Conservation (phyloP, 768 basidiomycete species). For the Leucosporidium yakuticum region DNA sequence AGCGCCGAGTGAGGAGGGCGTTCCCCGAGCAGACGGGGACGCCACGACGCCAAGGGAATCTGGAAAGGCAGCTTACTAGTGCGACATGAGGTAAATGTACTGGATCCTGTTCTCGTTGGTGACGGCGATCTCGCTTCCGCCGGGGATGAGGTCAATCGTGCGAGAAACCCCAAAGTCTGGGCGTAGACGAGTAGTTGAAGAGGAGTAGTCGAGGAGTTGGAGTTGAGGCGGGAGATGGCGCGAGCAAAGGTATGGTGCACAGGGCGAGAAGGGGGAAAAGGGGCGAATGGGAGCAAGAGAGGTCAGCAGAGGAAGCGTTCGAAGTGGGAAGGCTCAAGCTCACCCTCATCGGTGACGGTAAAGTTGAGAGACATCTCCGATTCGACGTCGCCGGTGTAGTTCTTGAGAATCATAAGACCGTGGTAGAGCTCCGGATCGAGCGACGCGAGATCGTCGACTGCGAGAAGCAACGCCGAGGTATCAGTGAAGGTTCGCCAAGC, state of each 20-base stretch:
- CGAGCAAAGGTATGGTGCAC: too few relatives aligned
- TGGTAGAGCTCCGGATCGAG: slow-evolving; percentile 88
- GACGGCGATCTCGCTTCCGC: slow-evolving; percentile 74
- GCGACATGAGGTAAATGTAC: slow-evolving; percentile 83
- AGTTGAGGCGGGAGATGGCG: too few relatives aligned
- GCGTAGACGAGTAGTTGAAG: background rate
- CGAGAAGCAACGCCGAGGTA: too few relatives aligned
- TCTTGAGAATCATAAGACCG: slow-evolving; percentile 86
- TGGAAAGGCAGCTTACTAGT: slow-evolving; percentile 51
- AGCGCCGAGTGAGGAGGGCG: too few relatives aligned
- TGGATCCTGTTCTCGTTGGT: slow-evolving; percentile 81
- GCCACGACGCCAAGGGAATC: too few relatives aligned
- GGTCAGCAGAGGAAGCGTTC: background rate
- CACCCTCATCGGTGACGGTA: slow-evolving; percentile 77
- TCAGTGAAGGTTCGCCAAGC: background rate
- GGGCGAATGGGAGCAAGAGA: too few relatives aligned
- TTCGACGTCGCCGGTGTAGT: slow-evolving; percentile 76
- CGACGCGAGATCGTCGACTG: slow-evolving; percentile 78
- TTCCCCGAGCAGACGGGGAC: too few relatives aligned
- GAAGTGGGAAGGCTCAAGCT: too few relatives aligned
- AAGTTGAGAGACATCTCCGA: slow-evolving; percentile 79
- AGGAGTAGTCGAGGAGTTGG: background rate
- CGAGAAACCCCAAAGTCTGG: slow-evolving; percentile 75
- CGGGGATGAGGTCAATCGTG: slow-evolving; percentile 68
- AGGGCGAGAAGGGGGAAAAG: too few relatives aligned